Base-by-base conservation (phyloP, 768 basidiomycete genomes). In the Crassisporium funariophilum region DNA sequence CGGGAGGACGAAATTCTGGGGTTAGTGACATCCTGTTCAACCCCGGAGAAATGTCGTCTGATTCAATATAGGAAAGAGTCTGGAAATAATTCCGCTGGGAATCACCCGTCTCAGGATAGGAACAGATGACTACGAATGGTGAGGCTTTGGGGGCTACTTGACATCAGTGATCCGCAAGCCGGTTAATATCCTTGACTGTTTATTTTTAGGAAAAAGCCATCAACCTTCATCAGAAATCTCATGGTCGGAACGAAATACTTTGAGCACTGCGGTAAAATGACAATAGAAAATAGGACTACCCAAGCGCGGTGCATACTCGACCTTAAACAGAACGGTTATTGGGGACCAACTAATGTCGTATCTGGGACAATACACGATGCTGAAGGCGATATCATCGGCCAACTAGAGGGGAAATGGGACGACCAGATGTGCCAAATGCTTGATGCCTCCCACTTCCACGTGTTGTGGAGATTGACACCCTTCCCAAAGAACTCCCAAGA, bases 181-280 rank as follows among this genome's bases (percentile, higher is more conserved):
- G n/a, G n/a, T n/a, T n/a, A n/a, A n/a, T n/a, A n/a, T n/a, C n/a
- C n/a, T n/a, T n/a, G 46, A 55, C 35, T 47, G 41, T 35, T 20
- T 22, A n/a, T n/a, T n/a, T n/a, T n/a, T 29, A 91, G 91, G 91
- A 85, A 79, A 37, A 89, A 86, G 54, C 91, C 91, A 1, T 91
- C 89, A 1, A 88, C 88, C 2, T 95, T 93, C 66, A 83, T 93
- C 74, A 74, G 91, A 50, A 93, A 93, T 66, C 70, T 95, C 47
- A 84, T 94, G 81, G 85, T 91, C 66, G 92, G 92, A 8, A 86
- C 88, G 19, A 93, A 93, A 60, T 95, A 94, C 61, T 76, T 95
- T 20, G 91, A 93, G 60, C 92, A 93, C 57, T 78, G 76, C 31
- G 91, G 91, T 20, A 79, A 86, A 61, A 80, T 93, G 82, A 78